Evolutionary conservation across 805 yeast species (phyloP), one percentile per base, ranked within the genome.

Genomic region (Yarrowia sp.): DNA sequence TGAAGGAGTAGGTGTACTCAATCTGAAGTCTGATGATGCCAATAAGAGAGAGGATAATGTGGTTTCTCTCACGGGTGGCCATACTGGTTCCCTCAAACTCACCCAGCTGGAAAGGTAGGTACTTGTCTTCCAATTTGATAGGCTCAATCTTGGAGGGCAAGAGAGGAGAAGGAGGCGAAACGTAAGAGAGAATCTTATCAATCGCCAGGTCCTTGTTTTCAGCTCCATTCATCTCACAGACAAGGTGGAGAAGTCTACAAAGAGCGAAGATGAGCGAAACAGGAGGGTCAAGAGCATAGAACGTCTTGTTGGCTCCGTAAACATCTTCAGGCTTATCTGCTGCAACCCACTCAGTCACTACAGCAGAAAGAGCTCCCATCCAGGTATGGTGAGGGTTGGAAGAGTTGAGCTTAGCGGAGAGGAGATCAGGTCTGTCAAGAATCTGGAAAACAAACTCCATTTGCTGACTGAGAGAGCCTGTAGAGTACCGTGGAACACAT

Each of bases 171-270:
- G 65, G 65, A 35, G 65, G 65, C 0, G 65, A n/a, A 2, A 15
- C 32, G 19, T 59, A 59, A 5, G 65, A 16, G 5, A 59, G 42
- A 9, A n/a, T 45, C 9, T 45, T 35, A 8, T 42, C 50, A 4
- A 59, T 43, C 14, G 5, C 46, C 8, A 59, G 52, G 8, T 59
- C 65, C 19, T 35, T 43, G n/a, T 59, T 59, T 3, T n/a, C 65
- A 8, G 65, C 65, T 7, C 65, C 65, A 35, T 59, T 59, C 35
- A 35, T 8, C 52, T 59, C 65, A 59, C 65, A 59, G 8, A 59
- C 42, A 3, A 59, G 35, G 8, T 43, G 35, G 35, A 59, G 65
- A 4, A 59, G 52, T 35, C 65, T 42, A 7, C 65, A 59, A 8
- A 59, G 41, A 12, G 65, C 52, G 45, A 59, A 59, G 8, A 59